These are phyloP conservation scores for Fusarium sp. DNA, from an alignment of 2,329 filamentous ascomycete genomes.

Conservation along the genomic window DNA sequence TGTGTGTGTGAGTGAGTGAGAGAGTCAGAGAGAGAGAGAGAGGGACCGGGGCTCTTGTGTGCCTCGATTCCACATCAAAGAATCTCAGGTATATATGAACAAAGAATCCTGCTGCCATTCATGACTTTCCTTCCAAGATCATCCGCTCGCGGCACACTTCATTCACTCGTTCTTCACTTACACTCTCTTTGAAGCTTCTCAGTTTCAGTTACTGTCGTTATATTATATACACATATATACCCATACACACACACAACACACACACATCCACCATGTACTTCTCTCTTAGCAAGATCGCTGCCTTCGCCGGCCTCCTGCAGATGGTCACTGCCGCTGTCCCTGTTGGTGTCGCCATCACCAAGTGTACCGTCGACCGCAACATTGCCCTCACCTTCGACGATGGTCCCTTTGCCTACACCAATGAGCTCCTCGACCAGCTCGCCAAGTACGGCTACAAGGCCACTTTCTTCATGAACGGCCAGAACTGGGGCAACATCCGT, in stretches of 20 bases:
- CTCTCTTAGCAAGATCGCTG: conserved; percentile 21
- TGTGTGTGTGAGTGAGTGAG: too few relatives aligned
- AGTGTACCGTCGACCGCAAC: conserved; percentile 27
- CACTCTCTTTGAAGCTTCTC: conserved; percentile 20
- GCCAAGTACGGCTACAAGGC: conserved; percentile 33
- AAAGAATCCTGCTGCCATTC: conserved; percentile 11
- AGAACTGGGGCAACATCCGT: conserved; percentile 41
- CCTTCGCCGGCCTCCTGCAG: conserved; percentile 28
- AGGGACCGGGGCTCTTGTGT: neutral
- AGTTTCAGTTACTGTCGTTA: conserved; percentile 20
- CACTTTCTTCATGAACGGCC: conserved; percentile 41
- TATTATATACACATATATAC: neutral
- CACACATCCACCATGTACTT: conserved; percentile 16
- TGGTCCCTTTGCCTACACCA: conserved; percentile 28
- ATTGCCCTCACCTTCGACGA: conserved; percentile 30
- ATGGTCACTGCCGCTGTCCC: conserved; percentile 18
- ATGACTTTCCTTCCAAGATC: neutral
- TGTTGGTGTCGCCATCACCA: conserved; percentile 21
- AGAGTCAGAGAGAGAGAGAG: too few relatives aligned
- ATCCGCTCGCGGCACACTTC: conserved; percentile 14
- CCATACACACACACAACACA: neutral
- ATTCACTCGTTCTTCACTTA: conserved; percentile 18
- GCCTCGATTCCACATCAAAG: neutral
- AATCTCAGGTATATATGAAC: conserved; percentile 22
- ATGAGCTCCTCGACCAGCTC: conserved; percentile 29